Base-by-base conservation (phyloP, 257 asterid species). In the Solanum lignicaule region DNA sequence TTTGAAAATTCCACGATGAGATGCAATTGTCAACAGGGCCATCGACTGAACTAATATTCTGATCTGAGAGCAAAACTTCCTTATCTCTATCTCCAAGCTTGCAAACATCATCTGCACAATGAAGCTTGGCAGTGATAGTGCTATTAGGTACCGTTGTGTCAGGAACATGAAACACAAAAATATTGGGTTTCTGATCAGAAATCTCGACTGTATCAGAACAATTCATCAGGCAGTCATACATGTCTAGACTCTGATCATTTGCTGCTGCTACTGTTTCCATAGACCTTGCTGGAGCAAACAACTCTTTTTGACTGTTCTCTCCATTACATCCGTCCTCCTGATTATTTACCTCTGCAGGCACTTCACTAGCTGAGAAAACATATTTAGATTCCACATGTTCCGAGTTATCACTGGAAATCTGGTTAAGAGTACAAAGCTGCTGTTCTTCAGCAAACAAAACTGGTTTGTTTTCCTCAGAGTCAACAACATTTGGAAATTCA, bases 401-500 rank as follows among this genome's bases (percentile, higher is more conserved):
- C 90, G 91, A 84, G 90, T 92, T 89, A 69, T 92, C 93, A 86
- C 72, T 84, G 32, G 90, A 89, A 36, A 88, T 87, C 71, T 90
- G 92, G 90, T 93, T 90, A 38, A 88, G 87, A 73, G 36, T 74
- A 91, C 95, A 91, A 23, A 38, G 83, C 83, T 84, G 91, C 38
- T 72, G 84, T 60, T 90, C 92, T 84, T 89, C 87, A 32, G 41
- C 83, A 87, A 11, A 85, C 38, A 60, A 85, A 39, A 84, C 71
- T 33, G 88, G 78, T 82, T 43, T 83, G 73, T 14, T 69, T 69
- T 76, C 90, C 43, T 76, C 83, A 84, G 69, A 69, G 29, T 86
- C 90, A 55, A 43, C 75, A 15, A 29, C 33, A 21, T 15, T 39
- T 25, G 43, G 81, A 86, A 46, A 60, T 87, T 69, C 66, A 41